Conservation (phyloP, 805 yeast species). For the Starmerella asiatica region DNA sequence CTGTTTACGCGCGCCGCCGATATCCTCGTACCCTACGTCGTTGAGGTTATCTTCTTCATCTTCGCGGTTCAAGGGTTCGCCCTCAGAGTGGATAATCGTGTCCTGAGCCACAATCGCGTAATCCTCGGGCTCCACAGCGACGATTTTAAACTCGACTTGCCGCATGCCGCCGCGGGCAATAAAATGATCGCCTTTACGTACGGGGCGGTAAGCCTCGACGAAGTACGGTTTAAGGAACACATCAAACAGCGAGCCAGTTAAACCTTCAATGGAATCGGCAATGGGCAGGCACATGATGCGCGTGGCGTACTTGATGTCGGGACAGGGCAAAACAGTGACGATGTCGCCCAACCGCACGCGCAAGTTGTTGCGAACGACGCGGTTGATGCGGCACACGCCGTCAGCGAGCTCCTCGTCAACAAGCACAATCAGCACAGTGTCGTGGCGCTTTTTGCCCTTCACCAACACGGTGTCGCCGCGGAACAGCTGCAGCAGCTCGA, state of each 20-base stretch:
- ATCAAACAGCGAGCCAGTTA: slow-evolving; percentile 91
- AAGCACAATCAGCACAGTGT: slow-evolving; percentile 87
- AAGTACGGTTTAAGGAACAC: slow-evolving; percentile 95
- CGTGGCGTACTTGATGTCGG: slow-evolving; percentile 93
- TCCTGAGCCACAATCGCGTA: slow-evolving; percentile 97
- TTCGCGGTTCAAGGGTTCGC: slow-evolving; percentile 96
- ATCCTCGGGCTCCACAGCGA: slow-evolving; percentile 95
- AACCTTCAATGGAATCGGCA: slow-evolving; percentile 95
- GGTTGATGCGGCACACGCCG: slow-evolving; percentile 84
- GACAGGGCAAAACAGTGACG: slow-evolving; percentile 84
- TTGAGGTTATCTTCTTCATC: slow-evolving; percentile 93
- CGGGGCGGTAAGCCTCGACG: slow-evolving; percentile 98
- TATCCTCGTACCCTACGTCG: slow-evolving; percentile 97
- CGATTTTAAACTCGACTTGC: slow-evolving; percentile 97
- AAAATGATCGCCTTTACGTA: slow-evolving; percentile 92
- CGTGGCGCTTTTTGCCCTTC: slow-evolving; percentile 96
- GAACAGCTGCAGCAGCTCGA: slow-evolving; percentile 88
- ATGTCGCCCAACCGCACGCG: slow-evolving; percentile 90
- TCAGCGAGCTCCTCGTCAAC: slow-evolving; percentile 95
- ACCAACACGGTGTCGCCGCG: slow-evolving; percentile 96
- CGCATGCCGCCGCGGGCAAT: slow-evolving; percentile 98
- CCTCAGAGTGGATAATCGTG: slow-evolving; percentile 95
- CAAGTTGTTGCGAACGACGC: slow-evolving; percentile 91
- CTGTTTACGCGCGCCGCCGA: slow-evolving; percentile 98
- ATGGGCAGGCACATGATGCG: slow-evolving; percentile 92